phyloP scores from a whole-genome alignment of 2,329 filamentous ascomycete genomes.

The Hypoxylon sp. region DNA sequence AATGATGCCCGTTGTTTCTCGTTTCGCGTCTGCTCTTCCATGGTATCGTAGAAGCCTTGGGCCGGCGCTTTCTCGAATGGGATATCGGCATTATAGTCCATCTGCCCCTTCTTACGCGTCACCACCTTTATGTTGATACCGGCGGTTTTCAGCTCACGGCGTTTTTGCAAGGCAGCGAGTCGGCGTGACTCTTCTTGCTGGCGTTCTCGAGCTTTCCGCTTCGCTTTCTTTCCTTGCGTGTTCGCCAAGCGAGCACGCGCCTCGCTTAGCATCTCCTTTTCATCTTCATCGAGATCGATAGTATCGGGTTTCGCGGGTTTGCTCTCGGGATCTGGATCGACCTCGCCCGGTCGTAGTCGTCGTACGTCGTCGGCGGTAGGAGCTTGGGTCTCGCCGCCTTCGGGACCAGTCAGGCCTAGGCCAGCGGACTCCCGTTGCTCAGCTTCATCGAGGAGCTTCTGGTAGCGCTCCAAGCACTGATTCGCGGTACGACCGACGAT shows the following conservation, averaged over 20 bases:
- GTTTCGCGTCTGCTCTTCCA: slow-evolving; percentile 84
- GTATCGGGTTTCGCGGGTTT: slow-evolving; percentile 97
- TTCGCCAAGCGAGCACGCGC: slow-evolving; percentile 96
- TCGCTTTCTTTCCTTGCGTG: slow-evolving; percentile 98
- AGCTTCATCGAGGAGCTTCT: slow-evolving; percentile 95
- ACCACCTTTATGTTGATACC: slow-evolving; percentile 98
- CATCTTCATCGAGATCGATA: slow-evolving; percentile 97
- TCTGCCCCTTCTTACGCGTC: slow-evolving; percentile 92
- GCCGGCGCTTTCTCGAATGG: slow-evolving; percentile 95
- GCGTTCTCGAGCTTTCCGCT: slow-evolving; percentile 94
- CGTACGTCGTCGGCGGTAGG: slow-evolving; percentile 94
- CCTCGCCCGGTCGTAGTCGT: slow-evolving; percentile 88
- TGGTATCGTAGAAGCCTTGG: slow-evolving; percentile 92
- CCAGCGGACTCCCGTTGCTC: slow-evolving; percentile 88
- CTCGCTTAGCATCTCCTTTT: slow-evolving; percentile 99
- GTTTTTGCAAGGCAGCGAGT: slow-evolving; percentile 91
- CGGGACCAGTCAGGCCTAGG: slow-evolving; percentile 85
- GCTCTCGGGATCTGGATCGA: slow-evolving; percentile 97
- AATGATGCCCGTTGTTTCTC: slow-evolving; percentile 88
- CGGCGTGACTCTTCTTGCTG: slow-evolving; percentile 95
- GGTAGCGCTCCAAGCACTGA: slow-evolving; percentile 96
- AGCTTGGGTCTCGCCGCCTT: slow-evolving; percentile 87
- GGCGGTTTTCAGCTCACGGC: slow-evolving; percentile 95
- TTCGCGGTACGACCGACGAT: slow-evolving; percentile 97
- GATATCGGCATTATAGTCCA: slow-evolving; percentile 99